Base-by-base conservation (phyloP, 257 asterid species). In the Anisodus tanguticus region DNA sequence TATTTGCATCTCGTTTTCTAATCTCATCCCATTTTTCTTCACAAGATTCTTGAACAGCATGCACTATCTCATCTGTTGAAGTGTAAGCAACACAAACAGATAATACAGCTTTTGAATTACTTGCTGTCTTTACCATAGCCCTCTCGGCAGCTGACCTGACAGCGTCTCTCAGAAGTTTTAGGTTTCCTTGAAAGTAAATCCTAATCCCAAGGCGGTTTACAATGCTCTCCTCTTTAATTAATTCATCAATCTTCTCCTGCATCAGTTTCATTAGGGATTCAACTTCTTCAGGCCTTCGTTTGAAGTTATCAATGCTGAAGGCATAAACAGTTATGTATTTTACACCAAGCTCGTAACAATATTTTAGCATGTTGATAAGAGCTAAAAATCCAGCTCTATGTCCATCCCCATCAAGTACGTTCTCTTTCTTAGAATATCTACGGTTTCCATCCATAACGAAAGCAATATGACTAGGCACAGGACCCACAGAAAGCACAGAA, bases 251-350 rank as follows among this genome's bases (percentile, higher is more conserved):
- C 81, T 94, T 94, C 67, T 94, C 96, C 45, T 85, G 90, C 43
- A 94, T 90, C 91, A 94, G 80, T 47, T 89, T 81, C 98, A 94
- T 93, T 19, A 93, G 90, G 77, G 93, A 90, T 85, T 90, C 88
- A 78, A 94, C 98, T 90, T 93, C 97, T 77, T 94, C 94, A 1
- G 98, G 98, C n/a, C 86, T 85, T 31, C 98, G 88, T 59, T 89
- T 93, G 86, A 94, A 93, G 82, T 94, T 94, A 35, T 94, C 98
- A 49, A 94, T 92, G 89, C 98, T 94, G 83, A 94, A 94, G 77
- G 97, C 98, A 78, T 93, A 94, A 35, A 90, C 66, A 0, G 97
- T 93, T 67, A 94, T 90, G 39, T 88, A 85, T 67, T 89, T 89
- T 8, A 96, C 31, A 45, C 90, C 84, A 19, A 94, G 49, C 89